These are phyloP conservation scores for Debaryomyces nepalensis DNA, from an alignment of 1,139 yeast genomes.

Conservation along the genomic window DNA sequence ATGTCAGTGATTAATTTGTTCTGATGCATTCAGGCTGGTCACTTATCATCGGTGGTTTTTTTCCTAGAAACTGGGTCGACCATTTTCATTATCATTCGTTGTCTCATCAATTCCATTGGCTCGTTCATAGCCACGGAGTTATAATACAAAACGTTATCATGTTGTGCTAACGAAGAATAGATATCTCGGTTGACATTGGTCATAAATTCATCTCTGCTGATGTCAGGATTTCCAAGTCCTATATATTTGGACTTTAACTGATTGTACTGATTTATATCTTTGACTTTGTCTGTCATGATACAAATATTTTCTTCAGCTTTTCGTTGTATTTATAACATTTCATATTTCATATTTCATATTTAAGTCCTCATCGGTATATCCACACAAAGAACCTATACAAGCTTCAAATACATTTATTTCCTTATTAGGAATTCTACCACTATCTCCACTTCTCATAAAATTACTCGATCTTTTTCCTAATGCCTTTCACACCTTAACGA, in stretches of 20 bases:
- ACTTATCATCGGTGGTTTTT: no score
- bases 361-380: constrained; percentile 5
- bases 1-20: no score
- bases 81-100: constrained; percentile 65
- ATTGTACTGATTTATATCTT: constrained; percentile 66
- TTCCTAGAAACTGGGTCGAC: constrained; percentile 37
- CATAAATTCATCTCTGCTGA: constrained; percentile 50
- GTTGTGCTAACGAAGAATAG: constrained; percentile 70
- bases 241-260: constrained; percentile 64
- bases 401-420: constrained; percentile 4
- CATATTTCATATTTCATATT: no score
- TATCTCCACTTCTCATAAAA: constrained; percentile 7
- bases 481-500: background rate
- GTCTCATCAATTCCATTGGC: constrained; percentile 53
- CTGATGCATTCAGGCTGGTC: no score
- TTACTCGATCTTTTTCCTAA: background rate
- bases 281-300: constrained; percentile 66
- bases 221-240: constrained; percentile 75
- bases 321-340: no score
- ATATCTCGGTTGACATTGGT: constrained; percentile 75
- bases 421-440: constrained; percentile 2
- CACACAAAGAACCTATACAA: no score
- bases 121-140: constrained; percentile 65
- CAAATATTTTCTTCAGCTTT: background rate
- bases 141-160: constrained; percentile 67